phyloP scores from a whole-genome alignment of 2,329 filamentous ascomycete genomes.

The Emmonsiellopsis sp. region DNA sequence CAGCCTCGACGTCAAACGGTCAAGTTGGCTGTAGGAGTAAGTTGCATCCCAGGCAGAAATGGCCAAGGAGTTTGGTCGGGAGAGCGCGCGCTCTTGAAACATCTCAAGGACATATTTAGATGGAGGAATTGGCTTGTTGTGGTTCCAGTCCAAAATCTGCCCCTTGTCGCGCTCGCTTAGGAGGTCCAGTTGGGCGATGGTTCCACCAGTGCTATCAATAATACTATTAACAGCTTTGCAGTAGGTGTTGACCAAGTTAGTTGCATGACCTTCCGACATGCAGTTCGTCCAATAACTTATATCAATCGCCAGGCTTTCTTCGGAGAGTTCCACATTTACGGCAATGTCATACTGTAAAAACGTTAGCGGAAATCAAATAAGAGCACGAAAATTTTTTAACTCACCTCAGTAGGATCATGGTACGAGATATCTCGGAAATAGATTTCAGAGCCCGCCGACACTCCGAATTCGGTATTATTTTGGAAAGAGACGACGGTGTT shows the following conservation, averaged over 20 bases:
- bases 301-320: constrained; percentile 22
- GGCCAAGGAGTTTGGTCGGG: constrained; percentile 6
- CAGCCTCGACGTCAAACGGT: neutral
- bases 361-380: constrained; percentile 1
- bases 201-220: neutral
- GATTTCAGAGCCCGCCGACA: neutral
- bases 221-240: neutral
- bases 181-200: neutral
- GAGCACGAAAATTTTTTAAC: neutral
- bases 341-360: constrained; percentile 3
- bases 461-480: neutral
- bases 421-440: neutral
- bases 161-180: neutral
- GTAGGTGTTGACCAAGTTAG: neutral
- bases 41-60: constrained; percentile 14
- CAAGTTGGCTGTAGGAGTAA: constrained; percentile 6
- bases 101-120: neutral
- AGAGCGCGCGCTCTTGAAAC: neutral
- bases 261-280: neutral
- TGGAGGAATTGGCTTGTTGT: neutral
- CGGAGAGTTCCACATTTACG: neutral
- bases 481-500: constrained; percentile 7
- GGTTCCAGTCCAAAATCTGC: constrained; percentile 1
- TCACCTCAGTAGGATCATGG: constrained; percentile 15
- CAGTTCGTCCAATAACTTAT: constrained; percentile 31